Conservation (phyloP, 2,329 filamentous ascomycete genomes). For the Cladosporium colombiae region DNA sequence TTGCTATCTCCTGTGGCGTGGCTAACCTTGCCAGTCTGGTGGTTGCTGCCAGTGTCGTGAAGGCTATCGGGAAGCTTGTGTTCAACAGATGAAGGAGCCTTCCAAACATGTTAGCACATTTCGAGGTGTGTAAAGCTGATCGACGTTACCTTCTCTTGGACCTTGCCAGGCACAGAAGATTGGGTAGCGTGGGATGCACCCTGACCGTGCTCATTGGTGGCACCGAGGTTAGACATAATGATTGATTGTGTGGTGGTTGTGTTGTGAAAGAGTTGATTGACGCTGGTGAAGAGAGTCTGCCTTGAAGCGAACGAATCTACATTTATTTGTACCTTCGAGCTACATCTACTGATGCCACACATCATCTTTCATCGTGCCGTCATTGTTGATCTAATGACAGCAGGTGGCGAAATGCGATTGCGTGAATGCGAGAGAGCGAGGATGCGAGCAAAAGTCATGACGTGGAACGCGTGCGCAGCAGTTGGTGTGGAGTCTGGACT, state of each 20-base stretch:
- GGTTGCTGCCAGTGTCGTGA: constrained; percentile 41
- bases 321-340: neutral
- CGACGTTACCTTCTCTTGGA: constrained; percentile 39
- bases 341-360: neutral
- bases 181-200: constrained; percentile 45
- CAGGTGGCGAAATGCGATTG: neutral
- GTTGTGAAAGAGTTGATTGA: neutral
- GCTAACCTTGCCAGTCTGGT: constrained; percentile 40
- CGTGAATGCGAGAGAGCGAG: neutral
- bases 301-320: no score
- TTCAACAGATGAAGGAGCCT: constrained; percentile 40
- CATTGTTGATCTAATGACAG: constrained; percentile 10
- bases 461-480: neutral
- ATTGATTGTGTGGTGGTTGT: neutral
- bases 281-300: neutral
- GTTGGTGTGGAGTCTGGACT: neutral
- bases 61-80: constrained; percentile 43
- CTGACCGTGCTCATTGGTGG: constrained; percentile 39
- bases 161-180: constrained; percentile 42
- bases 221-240: constrained; percentile 2
- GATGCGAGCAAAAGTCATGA: constrained; percentile 13
- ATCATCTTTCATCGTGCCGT: constrained; percentile 6
- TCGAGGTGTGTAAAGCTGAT: neutral
- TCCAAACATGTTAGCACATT: constrained; percentile 15
- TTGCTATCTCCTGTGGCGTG: constrained; percentile 44